A percentile compares a stretch with the other conserved stretches of the same genome.
Evolutionary conservation across 148 eudicot species (phyloP).

Genomic region (Linanthus parryae): DNA sequence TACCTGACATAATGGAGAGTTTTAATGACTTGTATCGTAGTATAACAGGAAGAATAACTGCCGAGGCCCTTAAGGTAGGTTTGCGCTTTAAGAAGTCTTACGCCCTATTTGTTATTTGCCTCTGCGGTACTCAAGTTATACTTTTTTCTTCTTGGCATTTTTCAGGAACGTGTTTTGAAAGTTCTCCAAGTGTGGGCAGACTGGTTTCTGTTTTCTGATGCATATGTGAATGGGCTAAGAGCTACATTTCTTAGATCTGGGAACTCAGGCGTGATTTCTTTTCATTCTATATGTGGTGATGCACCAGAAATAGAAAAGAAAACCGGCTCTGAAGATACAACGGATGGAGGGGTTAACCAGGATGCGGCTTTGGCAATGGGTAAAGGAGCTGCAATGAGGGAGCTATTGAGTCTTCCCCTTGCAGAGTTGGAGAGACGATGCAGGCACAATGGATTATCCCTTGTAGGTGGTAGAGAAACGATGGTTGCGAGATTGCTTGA

Average conservation of each 20-base stretch:
- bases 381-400: conserved; percentile 80
- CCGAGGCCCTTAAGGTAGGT: conserved; percentile 91
- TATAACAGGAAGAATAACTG: conserved; percentile 90
- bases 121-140: background rate
- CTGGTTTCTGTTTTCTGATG: conserved; percentile 98
- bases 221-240: conserved; percentile 86
- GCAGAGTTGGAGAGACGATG: conserved; percentile 95
- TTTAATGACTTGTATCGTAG: conserved; percentile 90
- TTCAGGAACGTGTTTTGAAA: conserved; percentile 89
- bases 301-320: conserved; percentile 68
- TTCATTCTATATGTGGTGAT: conserved; percentile 85
- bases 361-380: conserved; percentile 94
- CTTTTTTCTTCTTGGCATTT: conserved; percentile 7
- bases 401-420: conserved; percentile 75
- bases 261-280: conserved; percentile 64
- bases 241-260: conserved; percentile 90
- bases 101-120: background rate
- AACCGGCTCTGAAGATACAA: conserved; percentile 31
- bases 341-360: conserved; percentile 45
- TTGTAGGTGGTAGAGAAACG: conserved; percentile 87
- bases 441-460: conserved; percentile 93
- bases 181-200: conserved; percentile 99
- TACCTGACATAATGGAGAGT: conserved; percentile 91
- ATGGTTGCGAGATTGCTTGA: conserved; percentile 93
- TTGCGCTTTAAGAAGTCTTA: background rate